Conservation (phyloP, 2,329 filamentous ascomycete species). For the Colletotrichum plurivorum region DNA sequence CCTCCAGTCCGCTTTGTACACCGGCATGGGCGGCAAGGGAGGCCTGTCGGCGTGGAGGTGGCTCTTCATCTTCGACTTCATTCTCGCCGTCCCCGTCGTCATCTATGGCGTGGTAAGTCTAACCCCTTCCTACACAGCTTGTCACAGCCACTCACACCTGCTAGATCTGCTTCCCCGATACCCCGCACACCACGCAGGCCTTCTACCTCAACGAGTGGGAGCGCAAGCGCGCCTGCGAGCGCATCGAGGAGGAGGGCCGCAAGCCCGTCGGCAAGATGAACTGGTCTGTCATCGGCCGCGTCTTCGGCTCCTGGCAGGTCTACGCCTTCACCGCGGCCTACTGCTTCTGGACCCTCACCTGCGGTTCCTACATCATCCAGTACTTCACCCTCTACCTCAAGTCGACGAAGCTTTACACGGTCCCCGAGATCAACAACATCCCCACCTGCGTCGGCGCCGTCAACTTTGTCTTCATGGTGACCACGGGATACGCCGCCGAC, state of each 20-base stretch:
- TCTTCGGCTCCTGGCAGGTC: conserved; percentile 59
- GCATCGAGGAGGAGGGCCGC: conserved; percentile 73
- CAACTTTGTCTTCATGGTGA: conserved; percentile 58
- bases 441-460: conserved; percentile 59
- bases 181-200: conserved; percentile 57
- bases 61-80: conserved; percentile 56
- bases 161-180: conserved; percentile 55
- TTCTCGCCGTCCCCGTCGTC: conserved; percentile 54
- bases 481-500: conserved; percentile 53
- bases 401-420: conserved; percentile 49
- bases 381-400: conserved; percentile 59
- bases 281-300: conserved; percentile 53
- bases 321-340: conserved; percentile 59
- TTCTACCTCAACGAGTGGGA: conserved; percentile 67
- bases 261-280: conserved; percentile 54
- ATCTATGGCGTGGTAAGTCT: conserved; percentile 48
- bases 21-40: conserved; percentile 50
- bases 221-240: conserved; percentile 73
- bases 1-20: conserved; percentile 51
- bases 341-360: conserved; percentile 55
- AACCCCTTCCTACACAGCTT: neutral
- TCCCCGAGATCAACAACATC: conserved; percentile 61
- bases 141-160: no score
- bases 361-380: conserved; percentile 56
- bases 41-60: conserved; percentile 53